These are phyloP conservation scores for Daldinia grandis DNA, from an alignment of 495 filamentous ascomycete species.

Conservation along the genomic window DNA sequence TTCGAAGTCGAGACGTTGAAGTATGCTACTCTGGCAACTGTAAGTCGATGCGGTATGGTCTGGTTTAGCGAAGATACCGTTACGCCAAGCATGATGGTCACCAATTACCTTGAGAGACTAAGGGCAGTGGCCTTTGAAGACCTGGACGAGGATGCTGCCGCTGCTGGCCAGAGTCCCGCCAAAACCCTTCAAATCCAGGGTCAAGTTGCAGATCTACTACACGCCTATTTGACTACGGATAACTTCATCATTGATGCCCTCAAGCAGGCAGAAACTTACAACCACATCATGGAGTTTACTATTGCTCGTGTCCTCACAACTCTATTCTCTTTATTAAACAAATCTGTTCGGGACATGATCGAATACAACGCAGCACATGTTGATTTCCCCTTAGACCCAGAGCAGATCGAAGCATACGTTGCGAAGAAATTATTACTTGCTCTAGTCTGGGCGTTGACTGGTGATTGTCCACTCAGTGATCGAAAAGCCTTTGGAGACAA, in stretches of 20 bases:
- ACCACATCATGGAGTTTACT: conserved; percentile 98
- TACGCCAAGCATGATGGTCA: conserved; percentile 88
- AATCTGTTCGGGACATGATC: conserved; percentile 86
- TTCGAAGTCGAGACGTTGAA: conserved; percentile 99
- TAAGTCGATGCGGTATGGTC: conserved; percentile 99
- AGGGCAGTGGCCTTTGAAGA: conserved; percentile 87
- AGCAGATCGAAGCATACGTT: conserved; percentile 86
- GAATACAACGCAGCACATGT: conserved; percentile 94
- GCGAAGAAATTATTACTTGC: conserved; percentile 93
- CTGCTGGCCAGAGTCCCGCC: conserved; percentile 79
- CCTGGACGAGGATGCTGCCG: conserved; percentile 86
- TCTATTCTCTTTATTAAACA: conserved; percentile 93
- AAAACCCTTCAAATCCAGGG: conserved; percentile 78
- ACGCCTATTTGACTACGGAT: conserved; percentile 76
- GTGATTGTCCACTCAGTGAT: conserved; percentile 89
- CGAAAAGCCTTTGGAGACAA: conserved; percentile 88
- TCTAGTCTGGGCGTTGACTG: conserved; percentile 91
- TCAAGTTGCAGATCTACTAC: conserved; percentile 78
- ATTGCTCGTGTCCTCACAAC: conserved; percentile 89
- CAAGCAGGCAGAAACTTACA: conserved; percentile 75
- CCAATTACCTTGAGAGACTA: conserved; percentile 86
- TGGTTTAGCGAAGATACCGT: conserved; percentile 99
- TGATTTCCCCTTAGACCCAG: conserved; percentile 90
- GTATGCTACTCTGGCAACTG: conserved; percentile 96
- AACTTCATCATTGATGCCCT: conserved; percentile 81